Evolutionary conservation across 2,329 filamentous ascomycete species (phyloP), one percentile per base, ranked within the genome.

Genomic region (Claviceps capensis): DNA sequence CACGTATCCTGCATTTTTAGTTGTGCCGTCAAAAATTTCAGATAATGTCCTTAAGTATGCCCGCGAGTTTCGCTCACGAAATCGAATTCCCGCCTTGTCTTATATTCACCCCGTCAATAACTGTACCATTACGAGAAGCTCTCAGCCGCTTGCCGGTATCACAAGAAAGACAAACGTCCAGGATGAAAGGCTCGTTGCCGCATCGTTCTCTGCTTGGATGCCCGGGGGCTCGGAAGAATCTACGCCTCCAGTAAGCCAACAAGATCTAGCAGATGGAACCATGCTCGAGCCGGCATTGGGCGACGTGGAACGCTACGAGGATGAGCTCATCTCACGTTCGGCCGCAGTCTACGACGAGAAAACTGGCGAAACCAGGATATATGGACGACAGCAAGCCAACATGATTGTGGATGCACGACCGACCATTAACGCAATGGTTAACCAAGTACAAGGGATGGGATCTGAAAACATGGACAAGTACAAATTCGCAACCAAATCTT

Each of bases 401-500:
- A 72, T 97, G 54, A 98, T 98, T 59, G 89, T 98, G 45, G 93
- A 98, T 71, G 93, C 93, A 45, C 82, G 93, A 46, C 93, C 93
- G 16, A 93, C 85, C 3, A 83, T 98, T 59, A 98, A 98, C 65
- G 93, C 93, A 19, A 82, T 90, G 59, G 89, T 89, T 6, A 97
- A 96, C 78, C 90, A 96, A 65, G 87, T 90, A 4, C 83, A 91
- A 57, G 93, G 93, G 6, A 82, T 90, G 65, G 93, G 93, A 2
- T 95, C 91, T 0, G 93, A 98, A 68, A 95, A 96, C 62, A 96
- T 97, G 87, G 88, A 95, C 57, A 86, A 95, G 67, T 98, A 98
- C 71, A 88, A 85, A 55, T 91, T 90, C 61, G 88, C 89, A 16
- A 85, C 84, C 54, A 95, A 96, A 67, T 85, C 85, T 34, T 98